phyloP scores from a whole-genome alignment of 805 yeast genomes.

The Candida oleophila region DNA sequence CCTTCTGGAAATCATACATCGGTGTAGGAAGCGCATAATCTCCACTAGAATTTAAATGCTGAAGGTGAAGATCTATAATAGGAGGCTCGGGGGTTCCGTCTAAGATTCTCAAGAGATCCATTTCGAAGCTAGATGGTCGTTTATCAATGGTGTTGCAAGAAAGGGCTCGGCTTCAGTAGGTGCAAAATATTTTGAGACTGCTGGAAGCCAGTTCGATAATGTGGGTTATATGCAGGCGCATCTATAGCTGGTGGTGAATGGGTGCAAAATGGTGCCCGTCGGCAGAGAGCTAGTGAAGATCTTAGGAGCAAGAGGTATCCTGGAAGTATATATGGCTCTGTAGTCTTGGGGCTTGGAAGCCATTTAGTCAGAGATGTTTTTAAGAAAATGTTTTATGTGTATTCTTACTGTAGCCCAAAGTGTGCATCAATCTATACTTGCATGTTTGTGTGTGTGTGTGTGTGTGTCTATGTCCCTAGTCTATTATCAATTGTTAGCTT shows the following conservation, averaged over 20 bases:
- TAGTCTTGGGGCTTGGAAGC: no score
- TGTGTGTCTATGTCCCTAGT: neutral
- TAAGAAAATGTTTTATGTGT: no score
- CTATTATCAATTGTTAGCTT: no score
- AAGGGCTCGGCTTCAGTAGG: neutral
- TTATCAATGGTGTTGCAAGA: no score
- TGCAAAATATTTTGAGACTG: no score
- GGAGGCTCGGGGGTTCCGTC: conserved; percentile 87
- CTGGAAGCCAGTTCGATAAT: neutral
- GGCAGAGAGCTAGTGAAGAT: no score
- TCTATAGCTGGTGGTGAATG: neutral
- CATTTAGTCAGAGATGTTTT: no score
- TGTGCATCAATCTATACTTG: no score
- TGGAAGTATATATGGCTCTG: no score
- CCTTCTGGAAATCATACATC: conserved; percentile 81
- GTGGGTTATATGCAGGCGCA: neutral
- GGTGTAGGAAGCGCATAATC: conserved; percentile 82
- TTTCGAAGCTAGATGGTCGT: no score
- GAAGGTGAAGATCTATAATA: conserved; percentile 55
- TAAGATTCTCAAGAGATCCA: conserved; percentile 74
- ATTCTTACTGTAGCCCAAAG: no score
- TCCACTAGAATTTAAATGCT: conserved; percentile 46
- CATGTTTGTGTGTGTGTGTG: neutral
- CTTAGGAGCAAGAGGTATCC: neutral
- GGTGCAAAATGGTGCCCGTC: no score